A percentile compares a stretch with the other conserved stretches of the same genome.
Conservation (phyloP, 1,139 yeast species). For the Lodderomyces theae region DNA sequence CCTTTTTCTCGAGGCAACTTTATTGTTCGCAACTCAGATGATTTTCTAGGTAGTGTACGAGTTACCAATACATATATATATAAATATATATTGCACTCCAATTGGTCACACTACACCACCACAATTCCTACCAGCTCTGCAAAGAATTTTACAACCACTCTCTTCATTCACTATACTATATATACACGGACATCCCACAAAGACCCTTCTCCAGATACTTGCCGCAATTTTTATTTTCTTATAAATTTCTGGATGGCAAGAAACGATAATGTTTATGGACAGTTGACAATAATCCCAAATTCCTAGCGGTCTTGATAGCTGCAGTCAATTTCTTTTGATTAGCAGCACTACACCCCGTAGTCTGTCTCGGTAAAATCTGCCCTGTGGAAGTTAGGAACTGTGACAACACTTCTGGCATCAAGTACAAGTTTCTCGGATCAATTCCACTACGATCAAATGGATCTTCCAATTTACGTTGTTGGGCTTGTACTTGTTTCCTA, state of each 20-base stretch:
- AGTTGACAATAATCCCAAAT: conserved; percentile 62
- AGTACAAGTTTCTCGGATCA: conserved; percentile 63
- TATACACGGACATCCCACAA: too few relatives aligned
- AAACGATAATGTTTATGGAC: conserved; percentile 54
- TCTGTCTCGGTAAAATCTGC: conserved; percentile 60
- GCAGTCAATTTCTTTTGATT: conserved; percentile 65
- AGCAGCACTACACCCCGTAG: conserved; percentile 60
- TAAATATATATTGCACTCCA: neutral
- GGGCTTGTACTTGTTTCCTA: conserved; percentile 14
- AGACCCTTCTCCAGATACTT: neutral
- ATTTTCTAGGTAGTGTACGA: conserved; percentile 1
- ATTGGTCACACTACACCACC: conserved; percentile 1
- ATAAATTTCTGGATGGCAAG: conserved; percentile 42
- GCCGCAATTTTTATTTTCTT: conserved; percentile 8
- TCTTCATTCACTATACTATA: neutral
- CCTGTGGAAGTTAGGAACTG: conserved; percentile 61
- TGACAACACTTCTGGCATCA: conserved; percentile 63
- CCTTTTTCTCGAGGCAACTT: too few relatives aligned
- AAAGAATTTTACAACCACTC: too few relatives aligned
- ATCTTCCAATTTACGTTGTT: conserved; percentile 20
- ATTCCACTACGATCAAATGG: conserved; percentile 56
- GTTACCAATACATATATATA: neutral
- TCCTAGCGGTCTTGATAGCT: conserved; percentile 69
- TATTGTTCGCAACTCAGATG: neutral
- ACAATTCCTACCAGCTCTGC: neutral